Percentiles rank a stretch among this genome's conserved stretches.
These are phyloP conservation scores for Ilyonectria destructans DNA, from an alignment of 2,329 filamentous ascomycete species.

Conservation along the genomic window DNA sequence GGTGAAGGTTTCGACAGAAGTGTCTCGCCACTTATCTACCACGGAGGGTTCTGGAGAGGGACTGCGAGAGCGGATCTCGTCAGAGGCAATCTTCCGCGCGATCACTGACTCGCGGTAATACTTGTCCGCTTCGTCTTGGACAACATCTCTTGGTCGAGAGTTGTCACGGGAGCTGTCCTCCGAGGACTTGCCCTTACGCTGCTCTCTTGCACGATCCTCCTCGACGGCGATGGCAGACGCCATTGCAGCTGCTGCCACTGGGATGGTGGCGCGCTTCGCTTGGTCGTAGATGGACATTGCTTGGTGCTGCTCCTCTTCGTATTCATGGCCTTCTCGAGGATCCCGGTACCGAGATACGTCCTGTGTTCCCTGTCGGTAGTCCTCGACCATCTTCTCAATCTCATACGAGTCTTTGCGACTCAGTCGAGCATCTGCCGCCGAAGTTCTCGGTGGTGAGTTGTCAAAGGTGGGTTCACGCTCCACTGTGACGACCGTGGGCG, in stretches of 20 bases:
- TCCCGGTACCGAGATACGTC: slow-evolving; percentile 39
- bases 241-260: slow-evolving; percentile 64
- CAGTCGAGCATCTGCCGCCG: slow-evolving; percentile 56
- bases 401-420: slow-evolving; percentile 69
- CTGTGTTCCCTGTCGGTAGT: slow-evolving; percentile 47
- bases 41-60: slow-evolving; percentile 69
- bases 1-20: slow-evolving; percentile 56
- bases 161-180: slow-evolving; percentile 55
- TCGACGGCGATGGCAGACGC: slow-evolving; percentile 64
- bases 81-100: slow-evolving; percentile 68
- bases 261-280: slow-evolving; percentile 64
- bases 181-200: slow-evolving; percentile 52
- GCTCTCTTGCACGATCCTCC: slow-evolving; percentile 56
- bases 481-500: slow-evolving; percentile 68
- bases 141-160: slow-evolving; percentile 56
- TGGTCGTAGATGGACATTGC: slow-evolving; percentile 63
- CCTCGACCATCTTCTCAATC: slow-evolving; percentile 55
- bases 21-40: slow-evolving; percentile 68
- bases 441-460: slow-evolving; percentile 51
- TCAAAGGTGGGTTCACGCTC: slow-evolving; percentile 69
- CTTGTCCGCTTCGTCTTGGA: slow-evolving; percentile 72
- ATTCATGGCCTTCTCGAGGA: slow-evolving; percentile 43
- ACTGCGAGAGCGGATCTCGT: slow-evolving; percentile 69
- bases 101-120: slow-evolving; percentile 71
- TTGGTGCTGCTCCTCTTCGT: slow-evolving; percentile 60